Percentiles rank a stretch among this genome's conserved stretches.
Evolutionary conservation across 2,329 filamentous ascomycete genomes (phyloP).

Genomic region (Aspergillus pseudonomiae): DNA sequence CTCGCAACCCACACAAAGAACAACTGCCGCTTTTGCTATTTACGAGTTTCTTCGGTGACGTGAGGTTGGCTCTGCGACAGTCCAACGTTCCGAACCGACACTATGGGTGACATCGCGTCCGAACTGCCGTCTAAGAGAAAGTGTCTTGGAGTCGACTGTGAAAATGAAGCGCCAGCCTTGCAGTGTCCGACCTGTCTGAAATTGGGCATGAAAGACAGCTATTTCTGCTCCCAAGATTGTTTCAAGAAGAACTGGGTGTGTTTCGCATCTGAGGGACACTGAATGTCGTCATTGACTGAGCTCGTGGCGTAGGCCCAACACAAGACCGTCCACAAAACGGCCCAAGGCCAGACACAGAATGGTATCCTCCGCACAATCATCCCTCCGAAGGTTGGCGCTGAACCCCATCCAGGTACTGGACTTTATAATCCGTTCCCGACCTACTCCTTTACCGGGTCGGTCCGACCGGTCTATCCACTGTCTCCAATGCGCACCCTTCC

Average conservation of each 20-base stretch:
- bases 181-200: conserved; percentile 93
- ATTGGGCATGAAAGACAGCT: conserved; percentile 65
- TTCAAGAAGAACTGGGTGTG: conserved; percentile 95
- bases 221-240: conserved; percentile 90
- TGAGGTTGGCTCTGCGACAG: too few species aligned
- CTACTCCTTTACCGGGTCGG: conserved; percentile 74
- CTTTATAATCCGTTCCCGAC: conserved; percentile 85
- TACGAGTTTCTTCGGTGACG: too few species aligned
- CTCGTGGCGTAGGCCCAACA: conserved; percentile 10
- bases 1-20: too few species aligned
- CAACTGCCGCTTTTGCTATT: too few species aligned
- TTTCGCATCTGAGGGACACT: conserved; percentile 10
- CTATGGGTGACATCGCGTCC: too few species aligned
- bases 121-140: conserved; percentile 18
- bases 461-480: conserved; percentile 82
- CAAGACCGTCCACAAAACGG: conserved; percentile 56
- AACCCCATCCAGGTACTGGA: conserved; percentile 76
- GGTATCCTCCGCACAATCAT: conserved; percentile 72
- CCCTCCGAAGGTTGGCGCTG: conserved; percentile 51
- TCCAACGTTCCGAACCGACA: too few species aligned
- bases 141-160: conserved; percentile 77
- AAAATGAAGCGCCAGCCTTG: conserved; percentile 76
- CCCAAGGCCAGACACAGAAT: conserved; percentile 77
- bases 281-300: conserved; percentile 5
- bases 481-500: conserved; percentile 71